These are phyloP conservation scores for Paspalum notatum DNA, from an alignment of 176 grass and related monocot genomes.

Conservation along the genomic window DNA sequence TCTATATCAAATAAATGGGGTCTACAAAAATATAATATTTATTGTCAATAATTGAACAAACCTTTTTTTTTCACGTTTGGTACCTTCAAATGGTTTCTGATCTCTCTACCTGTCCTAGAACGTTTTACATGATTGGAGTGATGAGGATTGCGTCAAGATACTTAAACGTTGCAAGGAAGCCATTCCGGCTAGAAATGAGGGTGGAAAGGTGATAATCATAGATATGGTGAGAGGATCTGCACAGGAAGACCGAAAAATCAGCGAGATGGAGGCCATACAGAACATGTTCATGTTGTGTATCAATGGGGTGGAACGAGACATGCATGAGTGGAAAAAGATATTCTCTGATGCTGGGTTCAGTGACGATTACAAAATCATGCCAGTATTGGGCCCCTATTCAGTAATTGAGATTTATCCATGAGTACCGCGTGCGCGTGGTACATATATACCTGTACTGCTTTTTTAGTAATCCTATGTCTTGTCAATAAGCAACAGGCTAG, in stretches of 20 bases:
- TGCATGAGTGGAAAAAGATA: slow-evolving; percentile 49
- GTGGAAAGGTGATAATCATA: slow-evolving; percentile 41
- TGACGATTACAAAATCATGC: slow-evolving; percentile 47
- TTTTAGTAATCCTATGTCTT: neutral
- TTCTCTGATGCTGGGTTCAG: slow-evolving; percentile 47
- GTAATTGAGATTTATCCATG: slow-evolving; percentile 37
- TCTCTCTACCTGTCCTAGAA: slow-evolving; percentile 5
- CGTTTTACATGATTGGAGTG: slow-evolving; percentile 12
- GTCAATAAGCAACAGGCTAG: neutral
- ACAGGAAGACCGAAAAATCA: neutral
- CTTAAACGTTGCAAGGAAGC: slow-evolving; percentile 41
- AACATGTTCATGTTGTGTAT: slow-evolving; percentile 31
- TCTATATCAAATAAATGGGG: too few species aligned
- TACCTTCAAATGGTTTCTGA: neutral
- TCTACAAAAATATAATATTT: too few species aligned
- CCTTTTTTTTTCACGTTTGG: too few species aligned
- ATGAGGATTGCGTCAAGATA: slow-evolving; percentile 37
- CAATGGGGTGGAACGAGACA: slow-evolving; percentile 31
- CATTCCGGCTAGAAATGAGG: neutral
- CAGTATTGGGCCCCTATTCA: slow-evolving; percentile 18
- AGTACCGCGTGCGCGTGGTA: neutral
- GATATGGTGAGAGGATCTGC: slow-evolving; percentile 23
- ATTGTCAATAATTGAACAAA: neutral
- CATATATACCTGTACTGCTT: neutral
- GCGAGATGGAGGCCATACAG: slow-evolving; percentile 18